Base-by-base conservation (phyloP, 164 flowering plant species). In the Santalum album region DNA sequence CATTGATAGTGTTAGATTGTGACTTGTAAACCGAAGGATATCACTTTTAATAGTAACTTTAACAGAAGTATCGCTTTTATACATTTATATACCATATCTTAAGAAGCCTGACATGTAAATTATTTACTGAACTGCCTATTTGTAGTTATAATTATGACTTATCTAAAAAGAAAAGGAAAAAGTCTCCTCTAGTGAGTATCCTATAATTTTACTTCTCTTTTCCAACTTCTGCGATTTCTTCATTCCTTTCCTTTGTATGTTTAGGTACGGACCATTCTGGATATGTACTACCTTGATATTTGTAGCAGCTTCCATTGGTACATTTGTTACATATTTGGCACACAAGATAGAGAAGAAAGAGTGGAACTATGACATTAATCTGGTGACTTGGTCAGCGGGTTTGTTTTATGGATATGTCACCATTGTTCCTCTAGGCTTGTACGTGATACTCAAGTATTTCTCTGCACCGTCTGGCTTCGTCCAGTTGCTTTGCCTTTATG, bases 211-310 rank as follows among this genome's bases (percentile, higher is more conserved):
- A 25, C 1, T 2, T 58, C 35, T 16, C 16, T 38, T 11, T 38
- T 12, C 16, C 17, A 14, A 10, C 6, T 14, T 12, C 16, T 15
- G 2, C 14, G 3, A 9, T 9, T 38, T 38, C 16, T 11, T 11
- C 2, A 1, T 38, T 38, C 2, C 6, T 57, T 57, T 19, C 21
- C 9, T 29, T 29, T 4, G 4, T 29, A 47, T 35, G 56, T 5
- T 7, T 81, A 94, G 99, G 82, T 94, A 90, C 61, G 99, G 99
- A 25, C 99, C 97, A 45, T 94, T 94, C 67, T 94, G 99, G 99
- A 87, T 94, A 62, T 87, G 95, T 81, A 78, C 92, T 22, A 87
- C 97, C 51, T 68, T 94, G 45, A 90, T 94, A 53, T 94, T 94
- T 70, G 97, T 94, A 7, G 97, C 99, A 1, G 99, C 99, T 63